These are phyloP conservation scores for Wickerhamiella galacta DNA, from an alignment of 805 yeast genomes.

Conservation along the genomic window DNA sequence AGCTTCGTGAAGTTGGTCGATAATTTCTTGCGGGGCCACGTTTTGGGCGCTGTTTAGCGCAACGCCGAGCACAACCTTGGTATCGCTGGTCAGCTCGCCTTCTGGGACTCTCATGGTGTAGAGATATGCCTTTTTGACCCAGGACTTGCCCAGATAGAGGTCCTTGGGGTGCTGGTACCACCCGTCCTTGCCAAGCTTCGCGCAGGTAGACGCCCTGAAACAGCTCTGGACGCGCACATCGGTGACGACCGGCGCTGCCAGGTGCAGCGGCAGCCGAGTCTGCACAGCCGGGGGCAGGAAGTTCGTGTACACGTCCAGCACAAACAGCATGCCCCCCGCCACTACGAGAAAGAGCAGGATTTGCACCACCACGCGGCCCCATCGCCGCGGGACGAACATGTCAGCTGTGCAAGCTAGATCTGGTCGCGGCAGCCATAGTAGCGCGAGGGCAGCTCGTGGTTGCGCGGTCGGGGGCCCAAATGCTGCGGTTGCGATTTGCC, in stretches of 20 bases:
- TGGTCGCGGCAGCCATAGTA: too few species aligned
- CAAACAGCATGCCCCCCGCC: slow-evolving; percentile 17
- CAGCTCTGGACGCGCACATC: slow-evolving; percentile 27
- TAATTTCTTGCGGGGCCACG: slow-evolving; percentile 22
- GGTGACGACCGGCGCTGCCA: slow-evolving; percentile 26
- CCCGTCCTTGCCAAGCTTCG: slow-evolving; percentile 16
- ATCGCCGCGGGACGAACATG: slow-evolving; percentile 5
- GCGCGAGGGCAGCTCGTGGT: too few species aligned
- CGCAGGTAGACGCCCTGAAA: slow-evolving; percentile 17
- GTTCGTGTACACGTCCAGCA: slow-evolving; percentile 27
- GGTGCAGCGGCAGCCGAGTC: slow-evolving; percentile 26
- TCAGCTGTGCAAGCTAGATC: too few species aligned
- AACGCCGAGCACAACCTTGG: slow-evolving; percentile 14
- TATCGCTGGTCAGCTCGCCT: slow-evolving; percentile 22
- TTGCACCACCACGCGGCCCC: background rate
- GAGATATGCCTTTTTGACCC: slow-evolving; percentile 29
- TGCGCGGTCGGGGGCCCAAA: too few species aligned
- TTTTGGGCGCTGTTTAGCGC: slow-evolving; percentile 14
- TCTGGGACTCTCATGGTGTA: slow-evolving; percentile 18
- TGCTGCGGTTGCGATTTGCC: too few species aligned
- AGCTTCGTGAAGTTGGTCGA: slow-evolving; percentile 1
- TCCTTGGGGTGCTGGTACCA: slow-evolving; percentile 35
- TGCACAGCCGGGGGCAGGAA: slow-evolving; percentile 23
- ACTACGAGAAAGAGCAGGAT: slow-evolving; percentile 2
- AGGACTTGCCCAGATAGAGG: slow-evolving; percentile 28